phyloP scores from a whole-genome alignment of 805 yeast species.

The Diddensiella santjacobensis region DNA sequence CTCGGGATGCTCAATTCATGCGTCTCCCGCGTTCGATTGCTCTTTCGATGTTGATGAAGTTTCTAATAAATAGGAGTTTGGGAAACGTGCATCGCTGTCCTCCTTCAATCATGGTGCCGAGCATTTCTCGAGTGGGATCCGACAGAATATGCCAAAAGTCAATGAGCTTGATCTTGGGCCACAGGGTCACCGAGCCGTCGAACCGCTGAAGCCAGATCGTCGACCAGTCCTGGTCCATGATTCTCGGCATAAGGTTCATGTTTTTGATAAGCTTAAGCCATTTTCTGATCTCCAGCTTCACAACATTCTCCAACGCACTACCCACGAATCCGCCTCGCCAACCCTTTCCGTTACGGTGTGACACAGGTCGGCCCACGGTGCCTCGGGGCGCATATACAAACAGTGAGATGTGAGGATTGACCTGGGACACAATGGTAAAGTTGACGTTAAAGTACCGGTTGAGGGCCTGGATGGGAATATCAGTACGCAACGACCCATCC shows the following conservation, averaged over 20 bases:
- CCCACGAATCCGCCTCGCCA: constrained; percentile 76
- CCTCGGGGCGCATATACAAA: constrained; percentile 79
- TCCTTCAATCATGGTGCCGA: constrained; percentile 51
- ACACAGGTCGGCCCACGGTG: constrained; percentile 74
- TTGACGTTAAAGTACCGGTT: constrained; percentile 73
- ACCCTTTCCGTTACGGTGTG: constrained; percentile 51
- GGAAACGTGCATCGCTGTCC: constrained; percentile 70
- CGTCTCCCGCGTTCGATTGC: constrained; percentile 42
- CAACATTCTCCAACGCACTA: constrained; percentile 64
- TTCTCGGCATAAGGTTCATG: constrained; percentile 62
- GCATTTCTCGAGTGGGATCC: constrained; percentile 61
- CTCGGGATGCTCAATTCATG: background rate
- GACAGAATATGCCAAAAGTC: constrained; percentile 63
- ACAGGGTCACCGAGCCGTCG: constrained; percentile 70
- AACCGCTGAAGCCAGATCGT: constrained; percentile 70
- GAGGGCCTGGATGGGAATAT: constrained; percentile 68
- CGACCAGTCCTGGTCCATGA: constrained; percentile 78
- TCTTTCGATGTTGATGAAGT: constrained; percentile 62
- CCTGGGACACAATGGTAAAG: constrained; percentile 75
- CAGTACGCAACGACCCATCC: constrained; percentile 77
- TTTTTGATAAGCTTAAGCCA: constrained; percentile 67
- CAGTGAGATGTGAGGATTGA: constrained; percentile 74
- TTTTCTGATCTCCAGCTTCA: constrained; percentile 70
- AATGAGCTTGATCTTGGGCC: constrained; percentile 59
- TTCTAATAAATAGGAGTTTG: constrained; percentile 57